A percentile compares a stretch with the other conserved stretches of the same genome.
These are phyloP conservation scores for Diaporthe amygdali DNA, from an alignment of 2,329 filamentous ascomycete genomes.

Conservation along the genomic window DNA sequence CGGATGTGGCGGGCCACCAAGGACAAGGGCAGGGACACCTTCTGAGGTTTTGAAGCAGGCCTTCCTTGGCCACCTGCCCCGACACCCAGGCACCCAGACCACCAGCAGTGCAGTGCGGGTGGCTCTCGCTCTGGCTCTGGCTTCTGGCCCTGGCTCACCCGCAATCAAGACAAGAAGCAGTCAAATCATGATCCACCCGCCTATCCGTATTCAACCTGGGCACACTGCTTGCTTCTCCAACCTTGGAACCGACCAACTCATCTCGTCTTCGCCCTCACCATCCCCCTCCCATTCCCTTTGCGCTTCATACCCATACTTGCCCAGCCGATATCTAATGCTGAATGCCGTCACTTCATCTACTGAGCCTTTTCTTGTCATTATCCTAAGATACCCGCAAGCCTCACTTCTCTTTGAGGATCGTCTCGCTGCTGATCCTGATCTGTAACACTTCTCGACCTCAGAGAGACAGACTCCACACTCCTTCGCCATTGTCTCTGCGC, in stretches of 20 bases:
- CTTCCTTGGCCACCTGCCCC: not conserved
- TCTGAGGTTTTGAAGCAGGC: constrained; percentile 1
- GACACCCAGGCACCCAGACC: not conserved
- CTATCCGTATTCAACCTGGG: not conserved
- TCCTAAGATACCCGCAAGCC: constrained; percentile 8
- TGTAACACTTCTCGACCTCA: not conserved
- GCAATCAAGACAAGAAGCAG: not conserved
- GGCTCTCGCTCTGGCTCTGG: too few species aligned
- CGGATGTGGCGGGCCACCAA: constrained; percentile 4
- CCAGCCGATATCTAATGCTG: not conserved
- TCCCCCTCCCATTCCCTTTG: not conserved
- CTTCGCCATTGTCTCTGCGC: constrained; percentile 1
- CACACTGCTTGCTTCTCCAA: not conserved
- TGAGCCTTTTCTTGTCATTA: not conserved
- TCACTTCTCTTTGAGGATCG: not conserved
- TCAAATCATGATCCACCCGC: constrained; percentile 9
- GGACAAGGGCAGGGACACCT: not conserved
- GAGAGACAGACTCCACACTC: not conserved
- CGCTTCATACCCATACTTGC: not conserved
- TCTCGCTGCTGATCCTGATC: not conserved
- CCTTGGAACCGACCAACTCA: not conserved
- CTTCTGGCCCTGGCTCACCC: not conserved
- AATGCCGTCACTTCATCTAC: not conserved
- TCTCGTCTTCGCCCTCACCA: not conserved
- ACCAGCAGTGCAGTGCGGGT: not conserved